Evolutionary conservation across 306 rosid genomes (phyloP), one percentile per base, ranked within the genome.

Genomic region (Glycyrrhiza uralensis): DNA sequence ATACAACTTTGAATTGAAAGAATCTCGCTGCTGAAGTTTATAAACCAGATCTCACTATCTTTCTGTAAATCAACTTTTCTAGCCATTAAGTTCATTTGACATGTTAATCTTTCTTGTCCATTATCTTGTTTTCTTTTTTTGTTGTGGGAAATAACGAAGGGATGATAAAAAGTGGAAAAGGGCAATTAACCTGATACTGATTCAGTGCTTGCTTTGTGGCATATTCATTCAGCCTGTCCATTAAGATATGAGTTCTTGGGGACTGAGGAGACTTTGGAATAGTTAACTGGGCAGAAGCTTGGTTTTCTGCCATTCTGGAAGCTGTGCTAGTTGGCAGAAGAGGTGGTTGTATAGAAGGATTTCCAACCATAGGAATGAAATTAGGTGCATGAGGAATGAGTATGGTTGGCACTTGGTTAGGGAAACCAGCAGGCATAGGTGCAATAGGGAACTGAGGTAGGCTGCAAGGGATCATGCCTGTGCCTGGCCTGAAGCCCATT

Each of bases 391-490:
- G 84, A 35, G 77, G 51, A 44, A 76, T 55, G 0, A 82, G 81
- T 23, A 60, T 71, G 70, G 45, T 70, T 5, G 66, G 71, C 20
- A 72, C 11, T 19, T 76, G 87, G 69, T 57, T 61, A n/a, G 82
- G 87, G 65, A 84, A 54, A 55, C 44, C 79, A 76, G 71, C 77
- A 35, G 76, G 44, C 69, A 66, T 0, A 36, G 77, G 80, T 69
- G 80, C 58, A 30, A 71, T 26, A 52, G 82, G 69, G 59, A 77
- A 77, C 70, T 70, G 86, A 41, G 79, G 70, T 0, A 70, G 28
- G 52, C 26, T 19, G 65, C 64, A 56, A 72, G 76, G 64, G n/a
- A n/a, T n/a, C n/a, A 72, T 30, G 70, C 45, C 13, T 32, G 52
- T 56, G 59, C 83, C 62, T 45, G 79, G 38, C 64, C 75, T 47